Conservation (phyloP, 2,329 filamentous ascomycete species). For the Dryadomyces quercivorus region DNA sequence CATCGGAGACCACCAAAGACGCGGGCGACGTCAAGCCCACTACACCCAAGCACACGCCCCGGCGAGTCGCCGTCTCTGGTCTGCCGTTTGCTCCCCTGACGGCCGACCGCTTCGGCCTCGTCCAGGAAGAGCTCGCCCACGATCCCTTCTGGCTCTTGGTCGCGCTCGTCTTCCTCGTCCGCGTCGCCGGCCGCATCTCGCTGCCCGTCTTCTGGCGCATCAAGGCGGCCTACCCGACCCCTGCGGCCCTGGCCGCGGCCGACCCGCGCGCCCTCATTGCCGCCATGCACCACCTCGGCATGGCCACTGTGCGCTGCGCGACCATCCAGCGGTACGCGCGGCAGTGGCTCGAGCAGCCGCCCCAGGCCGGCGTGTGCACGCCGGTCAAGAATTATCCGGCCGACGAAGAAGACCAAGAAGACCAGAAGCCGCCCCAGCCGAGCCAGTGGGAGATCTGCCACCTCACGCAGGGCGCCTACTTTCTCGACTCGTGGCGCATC, state of each 20-base stretch:
- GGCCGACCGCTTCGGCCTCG: conserved; percentile 56
- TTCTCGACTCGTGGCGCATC: conserved; percentile 83
- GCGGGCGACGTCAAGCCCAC: neutral
- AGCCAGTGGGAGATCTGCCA: conserved; percentile 91
- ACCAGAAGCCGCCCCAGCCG: too few species aligned
- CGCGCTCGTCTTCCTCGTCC: conserved; percentile 74
- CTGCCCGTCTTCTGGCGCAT: conserved; percentile 64
- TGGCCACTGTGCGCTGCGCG: conserved; percentile 54
- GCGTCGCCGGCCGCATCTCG: conserved; percentile 60
- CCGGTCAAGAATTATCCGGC: conserved; percentile 34
- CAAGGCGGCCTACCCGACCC: conserved; percentile 55
- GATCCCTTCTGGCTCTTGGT: conserved; percentile 73
- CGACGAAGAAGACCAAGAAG: conserved; percentile 12
- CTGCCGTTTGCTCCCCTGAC: conserved; percentile 58
- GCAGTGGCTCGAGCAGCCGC: conserved; percentile 53
- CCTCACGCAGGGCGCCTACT: conserved; percentile 70
- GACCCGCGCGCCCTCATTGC: conserved; percentile 38
- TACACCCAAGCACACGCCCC: conserved; percentile 5
- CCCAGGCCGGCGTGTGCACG: conserved; percentile 42
- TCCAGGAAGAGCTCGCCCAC: conserved; percentile 67
- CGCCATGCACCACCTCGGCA: conserved; percentile 58
- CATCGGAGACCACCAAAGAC: too few species aligned
- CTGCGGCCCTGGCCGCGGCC: conserved; percentile 47
- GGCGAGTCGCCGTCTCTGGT: conserved; percentile 38
- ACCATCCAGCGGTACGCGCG: conserved; percentile 60